Evolutionary conservation across 345 rosid species (phyloP), one percentile per base, ranked within the genome.

Genomic region (Erucastrum elatum): DNA sequence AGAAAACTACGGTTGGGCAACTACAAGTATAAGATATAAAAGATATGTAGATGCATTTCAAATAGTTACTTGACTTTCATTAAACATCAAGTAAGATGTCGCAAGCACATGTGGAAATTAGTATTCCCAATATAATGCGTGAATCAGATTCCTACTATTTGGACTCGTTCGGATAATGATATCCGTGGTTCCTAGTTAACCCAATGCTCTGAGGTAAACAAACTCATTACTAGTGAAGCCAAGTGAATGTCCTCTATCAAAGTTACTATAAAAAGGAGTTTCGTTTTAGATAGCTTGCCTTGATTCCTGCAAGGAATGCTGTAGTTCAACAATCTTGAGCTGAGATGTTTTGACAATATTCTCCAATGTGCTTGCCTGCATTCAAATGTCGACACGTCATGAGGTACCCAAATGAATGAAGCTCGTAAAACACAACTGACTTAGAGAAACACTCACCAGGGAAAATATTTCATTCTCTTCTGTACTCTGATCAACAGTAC

Each of bases 301-400:
- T 68, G 94, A 80, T 86, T 89, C 91, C 69, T 89, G 97, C 72
- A 86, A 87, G 15, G 86, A 82, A 82, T 90, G 98, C 81, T 79
- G 90, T 33, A 90, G 85, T 82, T 89, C 93, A 64, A 89, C 81
- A 62, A 96, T 90, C 87, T 96, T 89, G 61, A 93, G 87, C 82
- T 95, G 99, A 59, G 98, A 90, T 84, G 84, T n/a, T 85, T 93
- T 91, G 33, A 96, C 90, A 56, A 96, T 90, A 80, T 90, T 91
- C 89, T 96, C 98, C 88, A 93, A 81, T 67, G 99, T 90, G 81
- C 90, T 92, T 64, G 99, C 99, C 98, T 96, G 85, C 60, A 77
- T 72, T 37, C 70, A 41, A 74, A 70, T 66, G 71, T 4, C 63
- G 6, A 66, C 3, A 39, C 53, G 69, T 75, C 16, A 29, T 80